Percentiles rank a stretch among this genome's conserved stretches.
Conservation (phyloP, 768 basidiomycete genomes). For the Candolleomyces aberdarensis region DNA sequence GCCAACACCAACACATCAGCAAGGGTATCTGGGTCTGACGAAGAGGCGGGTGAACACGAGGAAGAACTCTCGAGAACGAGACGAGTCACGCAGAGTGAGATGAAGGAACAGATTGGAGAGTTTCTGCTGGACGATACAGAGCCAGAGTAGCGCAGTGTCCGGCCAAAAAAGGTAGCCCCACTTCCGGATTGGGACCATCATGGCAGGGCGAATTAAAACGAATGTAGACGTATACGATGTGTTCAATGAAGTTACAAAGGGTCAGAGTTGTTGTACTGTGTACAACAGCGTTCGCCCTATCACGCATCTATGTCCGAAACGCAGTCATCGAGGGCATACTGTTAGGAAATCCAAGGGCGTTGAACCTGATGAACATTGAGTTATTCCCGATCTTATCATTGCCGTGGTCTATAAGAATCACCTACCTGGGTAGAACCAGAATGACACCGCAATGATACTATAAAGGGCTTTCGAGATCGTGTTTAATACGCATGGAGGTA, state of each 20-base stretch:
- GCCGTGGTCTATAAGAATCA: too few species aligned
- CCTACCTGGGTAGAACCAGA: conserved; percentile 64
- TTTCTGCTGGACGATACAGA: conserved; percentile 33
- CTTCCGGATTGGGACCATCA: too few species aligned
- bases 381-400: too few species aligned
- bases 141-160: too few species aligned
- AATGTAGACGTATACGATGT: too few species aligned
- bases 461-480: conserved; percentile 48
- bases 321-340: conserved; percentile 1
- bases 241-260: too few species aligned
- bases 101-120: conserved; percentile 34
- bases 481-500: not conserved
- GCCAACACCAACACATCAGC: not conserved
- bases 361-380: conserved; percentile 15
- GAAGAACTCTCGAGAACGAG: conserved; percentile 26
- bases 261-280: too few species aligned
- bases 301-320: too few species aligned
- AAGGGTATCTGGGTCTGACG: conserved; percentile 13
- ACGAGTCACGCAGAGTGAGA: conserved; percentile 29
- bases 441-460: conserved; percentile 66
- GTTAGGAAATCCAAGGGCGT: conserved; percentile 14
- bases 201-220: too few species aligned
- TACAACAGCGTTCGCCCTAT: too few species aligned
- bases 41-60: conserved; percentile 31
- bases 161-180: too few species aligned